Conservation (phyloP, 2,329 filamentous ascomycete species). For the Fusarium sp. region DNA sequence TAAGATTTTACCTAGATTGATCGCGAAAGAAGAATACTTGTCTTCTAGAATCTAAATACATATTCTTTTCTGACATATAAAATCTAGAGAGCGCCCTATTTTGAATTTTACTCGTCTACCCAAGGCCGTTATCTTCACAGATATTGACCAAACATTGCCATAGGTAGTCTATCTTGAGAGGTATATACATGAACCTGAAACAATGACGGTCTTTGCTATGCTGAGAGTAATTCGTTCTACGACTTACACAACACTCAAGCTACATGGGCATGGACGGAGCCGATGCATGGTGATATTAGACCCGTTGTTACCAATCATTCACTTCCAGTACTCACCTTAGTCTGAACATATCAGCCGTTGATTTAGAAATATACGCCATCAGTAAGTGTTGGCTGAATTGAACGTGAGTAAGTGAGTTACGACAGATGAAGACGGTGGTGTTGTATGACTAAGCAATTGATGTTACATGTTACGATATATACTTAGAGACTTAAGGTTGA, state of each 20-base stretch:
- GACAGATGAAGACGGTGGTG: neutral
- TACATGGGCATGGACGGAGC: neutral
- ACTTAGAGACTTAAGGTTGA: fast-evolving
- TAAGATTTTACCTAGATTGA: neutral
- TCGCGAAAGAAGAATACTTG: neutral
- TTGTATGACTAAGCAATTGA: neutral
- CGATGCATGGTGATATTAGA: neutral
- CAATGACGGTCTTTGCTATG: neutral
- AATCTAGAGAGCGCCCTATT: neutral
- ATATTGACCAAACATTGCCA: neutral
- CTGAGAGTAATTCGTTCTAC: neutral
- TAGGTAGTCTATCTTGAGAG: neutral
- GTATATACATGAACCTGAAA: neutral
- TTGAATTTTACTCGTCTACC: neutral
- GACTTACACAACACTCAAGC: neutral
- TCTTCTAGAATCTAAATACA: neutral
- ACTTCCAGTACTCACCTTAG: neutral
- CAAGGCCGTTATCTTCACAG: neutral
- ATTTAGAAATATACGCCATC: neutral
- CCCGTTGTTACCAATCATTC: neutral
- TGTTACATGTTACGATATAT: neutral
- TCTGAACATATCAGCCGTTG: fast-evolving
- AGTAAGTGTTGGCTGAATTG: neutral
- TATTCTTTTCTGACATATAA: neutral
- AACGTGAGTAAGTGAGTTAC: neutral